Percentiles rank a stretch among this genome's conserved stretches.
Conservation (phyloP, 83 land plant genomes). For the Diphasiastrum complanatum region DNA sequence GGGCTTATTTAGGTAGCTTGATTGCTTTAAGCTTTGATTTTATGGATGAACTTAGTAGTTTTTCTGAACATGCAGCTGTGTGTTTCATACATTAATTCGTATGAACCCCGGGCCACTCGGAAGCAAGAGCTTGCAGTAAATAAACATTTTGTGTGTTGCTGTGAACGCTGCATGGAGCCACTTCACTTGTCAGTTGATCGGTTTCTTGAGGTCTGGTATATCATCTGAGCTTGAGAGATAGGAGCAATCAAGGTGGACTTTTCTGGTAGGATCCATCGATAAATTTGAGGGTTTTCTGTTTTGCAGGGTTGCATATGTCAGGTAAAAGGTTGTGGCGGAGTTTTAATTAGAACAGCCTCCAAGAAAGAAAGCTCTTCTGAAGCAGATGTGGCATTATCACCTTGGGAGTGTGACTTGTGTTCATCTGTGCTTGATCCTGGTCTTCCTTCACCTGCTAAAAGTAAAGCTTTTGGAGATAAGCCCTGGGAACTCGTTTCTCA, state of each 20-base stretch:
- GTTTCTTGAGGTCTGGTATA: slow-evolving; percentile 35
- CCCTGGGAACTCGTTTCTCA: slow-evolving; percentile 34
- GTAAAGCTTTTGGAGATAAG: slow-evolving; percentile 11
- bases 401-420: slow-evolving; percentile 43
- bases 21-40: too few relatives aligned
- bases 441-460: background rate
- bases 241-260: too few relatives aligned
- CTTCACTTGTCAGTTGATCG: slow-evolving; percentile 31
- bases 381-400: slow-evolving; percentile 9
- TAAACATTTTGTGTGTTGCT: slow-evolving; percentile 38
- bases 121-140: slow-evolving; percentile 27
- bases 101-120: slow-evolving; percentile 32
- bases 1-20: too few relatives aligned
- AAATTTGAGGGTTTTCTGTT: background rate
- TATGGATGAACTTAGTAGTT: too few relatives aligned
- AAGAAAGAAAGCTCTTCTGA: slow-evolving; percentile 1
- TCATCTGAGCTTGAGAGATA: too few relatives aligned
- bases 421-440: slow-evolving; percentile 28
- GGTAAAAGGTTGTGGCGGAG: slow-evolving; percentile 39
- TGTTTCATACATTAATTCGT: slow-evolving; percentile 41
- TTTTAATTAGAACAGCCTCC: slow-evolving; percentile 28
- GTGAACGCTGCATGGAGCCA: slow-evolving; percentile 41
- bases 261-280: too few relatives aligned
- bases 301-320: slow-evolving; percentile 36
- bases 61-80: slow-evolving; percentile 40